These are phyloP conservation scores for Gaillardinia entomophila DNA, from an alignment of 805 yeast species.

Conservation along the genomic window DNA sequence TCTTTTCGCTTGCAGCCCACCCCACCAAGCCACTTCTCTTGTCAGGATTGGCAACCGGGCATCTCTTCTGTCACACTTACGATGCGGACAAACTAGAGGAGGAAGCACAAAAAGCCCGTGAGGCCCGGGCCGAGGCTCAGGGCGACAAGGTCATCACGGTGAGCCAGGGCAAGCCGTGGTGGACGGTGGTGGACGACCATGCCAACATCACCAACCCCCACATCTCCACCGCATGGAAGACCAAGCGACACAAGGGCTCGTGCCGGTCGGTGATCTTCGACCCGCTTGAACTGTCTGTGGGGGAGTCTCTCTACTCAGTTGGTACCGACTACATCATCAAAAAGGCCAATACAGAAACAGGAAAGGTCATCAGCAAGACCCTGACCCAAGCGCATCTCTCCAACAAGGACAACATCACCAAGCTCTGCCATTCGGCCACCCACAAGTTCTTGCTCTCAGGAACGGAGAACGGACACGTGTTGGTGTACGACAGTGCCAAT, in stretches of 20 bases:
- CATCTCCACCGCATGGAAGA: conserved; percentile 60
- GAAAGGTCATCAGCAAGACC: conserved; percentile 64
- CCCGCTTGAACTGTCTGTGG: conserved; percentile 38
- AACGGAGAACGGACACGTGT: conserved; percentile 65
- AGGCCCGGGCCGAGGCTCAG: conserved; percentile 13
- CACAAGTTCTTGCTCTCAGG: conserved; percentile 51
- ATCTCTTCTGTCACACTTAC: conserved; percentile 57
- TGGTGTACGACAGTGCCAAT: conserved; percentile 55
- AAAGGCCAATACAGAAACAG: conserved; percentile 63
- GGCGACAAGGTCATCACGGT: conserved; percentile 20
- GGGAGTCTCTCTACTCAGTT: conserved; percentile 55
- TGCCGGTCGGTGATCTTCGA: conserved; percentile 71
- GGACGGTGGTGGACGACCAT: conserved; percentile 35
- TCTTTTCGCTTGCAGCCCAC: conserved; percentile 76
- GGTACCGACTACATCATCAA: conserved; percentile 82
- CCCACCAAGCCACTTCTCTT: conserved; percentile 62
- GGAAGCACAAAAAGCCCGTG: conserved; percentile 15
- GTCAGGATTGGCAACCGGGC: conserved; percentile 80
- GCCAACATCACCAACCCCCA: conserved; percentile 19
- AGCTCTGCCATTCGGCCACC: conserved; percentile 38
- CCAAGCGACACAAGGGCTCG: conserved; percentile 86
- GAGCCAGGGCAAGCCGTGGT: conserved; percentile 35
- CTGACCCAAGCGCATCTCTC: conserved; percentile 13
- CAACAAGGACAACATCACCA: conserved; percentile 33
- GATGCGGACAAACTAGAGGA: conserved; percentile 43